Evolutionary conservation across 2,329 filamentous ascomycete genomes (phyloP), one percentile per base, ranked within the genome.

Genomic region (Epichloe scottii): DNA sequence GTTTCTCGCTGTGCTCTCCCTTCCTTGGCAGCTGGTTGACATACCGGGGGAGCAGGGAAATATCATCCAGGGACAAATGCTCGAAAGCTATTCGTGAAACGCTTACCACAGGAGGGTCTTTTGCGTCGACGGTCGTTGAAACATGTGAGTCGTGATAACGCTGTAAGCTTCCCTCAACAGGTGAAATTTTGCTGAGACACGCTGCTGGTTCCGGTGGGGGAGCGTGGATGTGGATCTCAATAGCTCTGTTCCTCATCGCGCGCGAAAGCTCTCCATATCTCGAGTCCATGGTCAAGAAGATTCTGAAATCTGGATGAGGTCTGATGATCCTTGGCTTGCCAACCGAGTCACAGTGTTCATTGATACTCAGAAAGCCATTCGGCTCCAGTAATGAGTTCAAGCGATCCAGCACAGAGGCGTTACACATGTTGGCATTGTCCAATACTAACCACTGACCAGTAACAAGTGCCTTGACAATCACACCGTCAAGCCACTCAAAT

Each of bases 351-450:
- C 87, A 89, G 64, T 97, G 90, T 65, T 98, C 93, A 60, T 96
- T 97, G 64, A 98, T 85, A 59, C 87, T 89, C 21, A 98, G 72
- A 55, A 82, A 83, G 1, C 93, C 93, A 60, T 90, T 84, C 0
- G 89, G 90, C 64, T 98, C 93, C 7, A 97, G 83, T 8, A 98
- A 72, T 0, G 93, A 97, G 65, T 98, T 98, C 48, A 98, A 72
- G 55, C 94, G 80, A 67, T 98, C 93, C 10, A 98, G 77, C 1
- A 98, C 93, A 6, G 91, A 95, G 23, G 91, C 85, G 61, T 86
- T 96, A 70, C 94, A 98, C 52, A 98, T 77, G 62, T 98, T 98
- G 54, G 94, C 93, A 66, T 98, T 96, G 67, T 98, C 93, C 21
- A 98, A 80, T 11, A 98, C 84, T 17, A 98, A 75, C 93, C 93